Evolutionary conservation across 495 filamentous ascomycete genomes (phyloP), one percentile per base, ranked within the genome.

Genomic region (Penicillium diatomitis): DNA sequence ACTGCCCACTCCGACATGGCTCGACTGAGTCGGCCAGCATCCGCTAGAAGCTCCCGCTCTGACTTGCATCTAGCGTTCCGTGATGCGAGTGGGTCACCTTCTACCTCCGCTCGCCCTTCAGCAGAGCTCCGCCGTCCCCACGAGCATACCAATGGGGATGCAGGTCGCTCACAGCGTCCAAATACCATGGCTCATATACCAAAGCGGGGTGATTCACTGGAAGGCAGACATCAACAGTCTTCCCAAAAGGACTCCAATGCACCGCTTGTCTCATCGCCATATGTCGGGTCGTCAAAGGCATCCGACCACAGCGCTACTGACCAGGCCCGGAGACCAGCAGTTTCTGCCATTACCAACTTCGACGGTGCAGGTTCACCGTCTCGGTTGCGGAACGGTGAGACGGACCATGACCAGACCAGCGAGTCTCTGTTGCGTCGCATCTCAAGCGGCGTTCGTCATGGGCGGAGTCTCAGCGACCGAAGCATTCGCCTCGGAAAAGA

Each of bases 371-470:
- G 57, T 6, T 86, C 84, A n/a, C 83, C 85, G 20, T 84, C 82
- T 44, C 66, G 89, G 52, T 79, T 86, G 41, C 80, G 85, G 34
- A 87, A 86, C 68, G 87, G 75, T 32, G 82, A 83, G 40, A 84
- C 92, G 40, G 80, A 85, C 42, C 86, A 90, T 38, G 52, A 54
- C 5, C 72, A 71, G 47, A 66, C 64, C 6, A 64, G 61, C 53
- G 71, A 78, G 8, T 89, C 87, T 2, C 85, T 96, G 47, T 67
- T 96, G 46, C 86, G 90, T 35, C 83, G 87, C 31, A 84, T 96
- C 32, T 96, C 94, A 3, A 94, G 90, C 58, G 87, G 87, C 28
- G 88, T 96, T 34, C 88, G 88, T 42, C 92, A 99, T 63, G 87
- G 87, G n/a, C 81, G 94, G 39, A 95, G 85, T 63, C 87, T 83